Evolutionary conservation across 768 basidiomycete species (phyloP).

Genomic region (Russula sp.): DNA sequence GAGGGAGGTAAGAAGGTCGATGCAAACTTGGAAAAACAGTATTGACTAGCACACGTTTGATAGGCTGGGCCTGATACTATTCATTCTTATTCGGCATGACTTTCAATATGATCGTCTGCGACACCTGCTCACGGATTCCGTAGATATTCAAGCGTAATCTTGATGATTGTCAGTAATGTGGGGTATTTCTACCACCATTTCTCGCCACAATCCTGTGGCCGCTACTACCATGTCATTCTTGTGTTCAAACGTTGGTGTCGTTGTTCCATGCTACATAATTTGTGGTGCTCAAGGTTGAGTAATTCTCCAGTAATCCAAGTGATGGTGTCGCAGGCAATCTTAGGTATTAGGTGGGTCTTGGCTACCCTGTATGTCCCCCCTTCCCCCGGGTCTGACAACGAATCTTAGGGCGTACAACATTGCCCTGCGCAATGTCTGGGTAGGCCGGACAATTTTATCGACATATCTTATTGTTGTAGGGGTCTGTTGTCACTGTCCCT

Average conservation of each 20-base stretch:
- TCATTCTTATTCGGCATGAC: constrained; percentile 13
- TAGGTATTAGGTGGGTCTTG: constrained; percentile 47
- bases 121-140: background rate
- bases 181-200: constrained; percentile 55
- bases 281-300: background rate
- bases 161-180: constrained; percentile 46
- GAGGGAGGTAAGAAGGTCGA: background rate
- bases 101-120: background rate
- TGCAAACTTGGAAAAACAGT: background rate
- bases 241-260: constrained; percentile 50
- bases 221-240: constrained; percentile 49
- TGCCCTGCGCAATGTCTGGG: constrained; percentile 38
- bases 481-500: constrained; percentile 33
- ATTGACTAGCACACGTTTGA: background rate
- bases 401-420: constrained; percentile 49
- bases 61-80: constrained; percentile 8
- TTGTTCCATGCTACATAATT: background rate
- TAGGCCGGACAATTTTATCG: constrained; percentile 36
- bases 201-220: constrained; percentile 39
- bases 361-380: background rate
- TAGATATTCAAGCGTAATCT: constrained; percentile 40
- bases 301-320: constrained; percentile 45
- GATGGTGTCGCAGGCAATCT: constrained; percentile 33
- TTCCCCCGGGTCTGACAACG: background rate
- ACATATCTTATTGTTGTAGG: constrained; percentile 38